A percentile compares a stretch with the other conserved stretches of the same genome.
phyloP scores from a whole-genome alignment of 2,329 filamentous ascomycete species.

The Exophiala calicioides region DNA sequence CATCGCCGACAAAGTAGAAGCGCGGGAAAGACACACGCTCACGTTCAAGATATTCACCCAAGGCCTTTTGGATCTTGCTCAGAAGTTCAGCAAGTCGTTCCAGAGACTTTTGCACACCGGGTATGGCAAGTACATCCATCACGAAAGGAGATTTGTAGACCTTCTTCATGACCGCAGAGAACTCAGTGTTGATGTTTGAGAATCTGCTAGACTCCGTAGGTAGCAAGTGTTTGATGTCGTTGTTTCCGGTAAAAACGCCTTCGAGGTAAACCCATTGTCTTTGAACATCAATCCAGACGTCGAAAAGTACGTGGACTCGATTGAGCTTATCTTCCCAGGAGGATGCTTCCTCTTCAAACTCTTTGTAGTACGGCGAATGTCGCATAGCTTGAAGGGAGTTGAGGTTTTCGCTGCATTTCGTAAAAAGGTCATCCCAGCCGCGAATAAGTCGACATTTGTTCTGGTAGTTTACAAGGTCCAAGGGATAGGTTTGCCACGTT shows the following conservation, averaged over 20 bases:
- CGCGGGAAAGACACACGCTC: constrained; percentile 96
- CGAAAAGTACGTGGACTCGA: constrained; percentile 93
- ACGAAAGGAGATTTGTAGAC: constrained; percentile 96
- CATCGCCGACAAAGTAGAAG: constrained; percentile 99
- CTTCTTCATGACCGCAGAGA: constrained; percentile 99
- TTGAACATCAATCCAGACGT: constrained; percentile 99
- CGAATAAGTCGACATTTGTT: constrained; percentile 97
- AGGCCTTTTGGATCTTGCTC: constrained; percentile 98
- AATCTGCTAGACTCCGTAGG: constrained; percentile 96
- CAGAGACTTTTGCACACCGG: constrained; percentile 91
- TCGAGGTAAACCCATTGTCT: constrained; percentile 99
- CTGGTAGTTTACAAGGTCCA: constrained; percentile 96
- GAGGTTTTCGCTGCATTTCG: constrained; percentile 96
- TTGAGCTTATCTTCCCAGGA: constrained; percentile 98
- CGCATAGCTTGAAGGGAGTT: constrained; percentile 98
- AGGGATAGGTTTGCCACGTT: constrained; percentile 90
- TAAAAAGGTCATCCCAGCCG: constrained; percentile 97
- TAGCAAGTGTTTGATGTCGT: constrained; percentile 96
- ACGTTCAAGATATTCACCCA: constrained; percentile 97
- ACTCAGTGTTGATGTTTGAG: constrained; percentile 99
- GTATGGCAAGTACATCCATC: constrained; percentile 92
- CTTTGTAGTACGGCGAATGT: constrained; percentile 98
- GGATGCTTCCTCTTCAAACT: constrained; percentile 96
- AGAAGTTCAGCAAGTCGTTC: constrained; percentile 94
- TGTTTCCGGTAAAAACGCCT: constrained; percentile 97